Conservation (phyloP, 257 asterid genomes). For the Petunia axillaris region DNA sequence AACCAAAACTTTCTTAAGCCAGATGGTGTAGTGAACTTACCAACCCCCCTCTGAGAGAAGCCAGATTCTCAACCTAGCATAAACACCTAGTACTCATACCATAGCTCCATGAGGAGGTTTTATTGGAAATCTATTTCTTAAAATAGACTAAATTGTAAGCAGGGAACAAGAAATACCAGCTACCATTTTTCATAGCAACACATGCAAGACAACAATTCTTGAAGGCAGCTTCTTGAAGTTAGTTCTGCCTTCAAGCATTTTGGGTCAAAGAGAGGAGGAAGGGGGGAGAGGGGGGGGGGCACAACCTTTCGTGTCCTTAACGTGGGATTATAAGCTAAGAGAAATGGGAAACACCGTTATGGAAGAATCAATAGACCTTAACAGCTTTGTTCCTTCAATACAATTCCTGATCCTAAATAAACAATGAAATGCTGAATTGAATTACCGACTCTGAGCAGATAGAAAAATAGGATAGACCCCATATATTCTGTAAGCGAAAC, state of each 20-base stretch:
- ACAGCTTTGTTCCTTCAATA: too few relatives aligned
- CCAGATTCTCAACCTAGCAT: not conserved
- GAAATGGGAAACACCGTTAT: too few relatives aligned
- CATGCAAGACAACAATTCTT: not conserved
- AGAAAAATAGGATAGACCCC: not conserved
- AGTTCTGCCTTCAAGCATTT: not conserved
- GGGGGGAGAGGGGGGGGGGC: too few relatives aligned
- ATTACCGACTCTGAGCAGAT: not conserved
- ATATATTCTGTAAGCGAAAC: not conserved
- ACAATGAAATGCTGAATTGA: too few relatives aligned
- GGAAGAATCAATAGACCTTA: too few relatives aligned
- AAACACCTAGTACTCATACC: not conserved
- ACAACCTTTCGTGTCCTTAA: too few relatives aligned
- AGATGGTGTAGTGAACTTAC: not conserved
- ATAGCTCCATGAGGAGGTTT: slow-evolving; percentile 3
- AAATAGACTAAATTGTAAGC: not conserved
- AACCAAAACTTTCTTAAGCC: not conserved
- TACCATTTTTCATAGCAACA: not conserved
- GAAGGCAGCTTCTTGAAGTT: not conserved
- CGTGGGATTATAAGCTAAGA: too few relatives aligned
- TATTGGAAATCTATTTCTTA: not conserved
- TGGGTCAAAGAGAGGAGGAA: not conserved
- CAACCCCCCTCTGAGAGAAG: not conserved
- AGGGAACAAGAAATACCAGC: not conserved
- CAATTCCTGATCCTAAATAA: too few relatives aligned